Conservation (phyloP, 179 eudicot genomes). For the Pouteria campechiana region DNA sequence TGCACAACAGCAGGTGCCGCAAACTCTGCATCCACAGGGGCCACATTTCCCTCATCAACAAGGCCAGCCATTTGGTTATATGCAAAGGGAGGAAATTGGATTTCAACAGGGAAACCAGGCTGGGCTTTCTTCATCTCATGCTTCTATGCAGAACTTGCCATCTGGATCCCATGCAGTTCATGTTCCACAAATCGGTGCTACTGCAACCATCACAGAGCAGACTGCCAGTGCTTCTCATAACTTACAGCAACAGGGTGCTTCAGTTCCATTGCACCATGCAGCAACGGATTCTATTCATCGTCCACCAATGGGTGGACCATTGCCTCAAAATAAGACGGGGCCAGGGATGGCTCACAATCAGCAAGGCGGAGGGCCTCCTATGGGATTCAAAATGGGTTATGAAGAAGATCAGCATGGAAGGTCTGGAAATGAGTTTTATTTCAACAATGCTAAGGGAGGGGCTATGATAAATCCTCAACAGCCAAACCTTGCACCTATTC, state of each 20-base stretch:
- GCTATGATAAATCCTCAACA: conserved; percentile 39
- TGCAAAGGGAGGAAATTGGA: conserved; percentile 41
- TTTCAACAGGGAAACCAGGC: conserved; percentile 34
- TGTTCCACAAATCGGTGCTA: conserved; percentile 33
- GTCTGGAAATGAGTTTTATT: conserved; percentile 40
- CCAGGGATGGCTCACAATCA: conserved; percentile 39
- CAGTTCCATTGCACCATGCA: conserved; percentile 22
- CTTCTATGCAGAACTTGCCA: conserved; percentile 26
- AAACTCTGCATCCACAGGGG: conserved; percentile 45
- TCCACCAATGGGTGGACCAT: conserved; percentile 39
- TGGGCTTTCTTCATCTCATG: conserved; percentile 29
- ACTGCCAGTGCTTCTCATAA: conserved; percentile 33
- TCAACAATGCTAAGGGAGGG: conserved; percentile 28
- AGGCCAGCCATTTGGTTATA: conserved; percentile 26
- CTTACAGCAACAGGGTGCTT: conserved; percentile 35
- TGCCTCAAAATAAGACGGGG: conserved; percentile 50
- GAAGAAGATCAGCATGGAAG: conserved; percentile 49
- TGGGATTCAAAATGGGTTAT: conserved; percentile 33
- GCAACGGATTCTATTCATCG: conserved; percentile 29
- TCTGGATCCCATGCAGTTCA: conserved; percentile 24
- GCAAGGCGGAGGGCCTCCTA: conserved; percentile 38
- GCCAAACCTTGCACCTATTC: conserved; percentile 74
- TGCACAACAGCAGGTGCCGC: conserved; percentile 36
- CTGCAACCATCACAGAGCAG: conserved; percentile 27
- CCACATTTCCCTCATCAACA: conserved; percentile 37